Percentiles rank a stretch among this genome's conserved stretches.
Conservation (phyloP, 2,329 filamentous ascomycete species). For the Lachnellula willkommii region DNA sequence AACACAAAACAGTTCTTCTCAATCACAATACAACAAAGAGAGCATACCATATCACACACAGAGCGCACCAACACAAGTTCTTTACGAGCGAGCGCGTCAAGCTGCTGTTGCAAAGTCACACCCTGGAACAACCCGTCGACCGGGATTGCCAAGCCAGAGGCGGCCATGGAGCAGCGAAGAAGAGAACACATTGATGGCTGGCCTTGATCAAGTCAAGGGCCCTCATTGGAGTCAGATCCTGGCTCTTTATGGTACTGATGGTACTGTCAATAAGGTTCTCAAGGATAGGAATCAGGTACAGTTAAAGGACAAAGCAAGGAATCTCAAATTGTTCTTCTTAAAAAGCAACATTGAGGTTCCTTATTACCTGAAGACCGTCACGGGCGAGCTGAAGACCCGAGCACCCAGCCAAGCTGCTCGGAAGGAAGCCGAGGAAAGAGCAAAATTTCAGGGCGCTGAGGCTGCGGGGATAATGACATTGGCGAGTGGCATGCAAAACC, state of each 20-base stretch:
- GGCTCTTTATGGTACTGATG: slow-evolving; percentile 73
- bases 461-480: slow-evolving; percentile 56
- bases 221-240: slow-evolving; percentile 93
- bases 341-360: slow-evolving; percentile 90
- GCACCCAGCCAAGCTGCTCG: slow-evolving; percentile 69
- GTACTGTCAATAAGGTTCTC: slow-evolving; percentile 73
- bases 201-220: slow-evolving; percentile 80
- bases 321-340: slow-evolving; percentile 84
- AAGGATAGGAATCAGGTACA: slow-evolving; percentile 89
- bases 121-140: slow-evolving; percentile 43
- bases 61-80: slow-evolving; percentile 45
- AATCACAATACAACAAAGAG: slow-evolving; percentile 1
- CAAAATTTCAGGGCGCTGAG: slow-evolving; percentile 52
- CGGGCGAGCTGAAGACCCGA: slow-evolving; percentile 80
- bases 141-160: slow-evolving; percentile 51
- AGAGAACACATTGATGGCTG: slow-evolving; percentile 84
- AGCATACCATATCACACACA: slow-evolving; percentile 30
- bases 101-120: slow-evolving; percentile 51
- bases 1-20: slow-evolving; percentile 22
- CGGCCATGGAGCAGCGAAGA: slow-evolving; percentile 85
- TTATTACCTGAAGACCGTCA: slow-evolving; percentile 80
- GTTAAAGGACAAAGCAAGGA: slow-evolving; percentile 85
- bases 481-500: slow-evolving; percentile 40
- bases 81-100: slow-evolving; percentile 52
- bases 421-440: slow-evolving; percentile 62